Percentiles rank a stretch among this genome's conserved stretches.
Conservation (phyloP, 2,329 filamentous ascomycete genomes). For the Fusarium verrucosum region DNA sequence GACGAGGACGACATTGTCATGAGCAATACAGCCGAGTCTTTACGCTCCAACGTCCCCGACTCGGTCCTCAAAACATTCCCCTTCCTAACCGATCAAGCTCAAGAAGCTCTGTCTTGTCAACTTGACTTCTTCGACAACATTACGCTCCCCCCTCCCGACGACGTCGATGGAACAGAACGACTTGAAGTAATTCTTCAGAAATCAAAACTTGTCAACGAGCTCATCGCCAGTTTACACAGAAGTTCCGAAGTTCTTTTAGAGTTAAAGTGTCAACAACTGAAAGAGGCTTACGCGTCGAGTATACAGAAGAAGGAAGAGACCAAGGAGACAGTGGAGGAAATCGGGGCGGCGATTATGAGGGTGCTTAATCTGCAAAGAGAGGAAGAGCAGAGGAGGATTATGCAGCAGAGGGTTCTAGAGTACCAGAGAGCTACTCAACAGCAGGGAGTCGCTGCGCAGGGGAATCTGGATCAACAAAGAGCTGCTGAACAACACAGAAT, state of each 20-base stretch:
- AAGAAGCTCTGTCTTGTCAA: background rate
- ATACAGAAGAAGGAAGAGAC: background rate
- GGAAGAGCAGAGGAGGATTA: background rate
- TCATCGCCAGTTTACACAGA: background rate
- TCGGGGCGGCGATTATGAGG: background rate
- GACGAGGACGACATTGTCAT: background rate
- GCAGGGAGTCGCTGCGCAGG: background rate
- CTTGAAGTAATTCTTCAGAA: background rate
- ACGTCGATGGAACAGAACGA: background rate
- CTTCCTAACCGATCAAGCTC: background rate
- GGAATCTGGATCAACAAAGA: background rate
- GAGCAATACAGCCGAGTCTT: background rate
- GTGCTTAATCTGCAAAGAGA: background rate
- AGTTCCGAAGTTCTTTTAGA: background rate
- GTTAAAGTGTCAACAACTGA: background rate
- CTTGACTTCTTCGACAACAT: background rate
- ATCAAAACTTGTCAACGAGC: background rate
- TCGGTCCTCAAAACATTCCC: background rate
- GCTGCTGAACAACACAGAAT: background rate
- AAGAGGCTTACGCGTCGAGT: background rate
- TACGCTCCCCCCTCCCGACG: background rate
- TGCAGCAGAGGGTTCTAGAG: background rate
- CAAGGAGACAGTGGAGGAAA: background rate
- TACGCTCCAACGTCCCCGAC: background rate
- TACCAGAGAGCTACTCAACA: background rate